phyloP scores from a whole-genome alignment of 148 eudicot genomes.

The Heliosperma pusillum region DNA sequence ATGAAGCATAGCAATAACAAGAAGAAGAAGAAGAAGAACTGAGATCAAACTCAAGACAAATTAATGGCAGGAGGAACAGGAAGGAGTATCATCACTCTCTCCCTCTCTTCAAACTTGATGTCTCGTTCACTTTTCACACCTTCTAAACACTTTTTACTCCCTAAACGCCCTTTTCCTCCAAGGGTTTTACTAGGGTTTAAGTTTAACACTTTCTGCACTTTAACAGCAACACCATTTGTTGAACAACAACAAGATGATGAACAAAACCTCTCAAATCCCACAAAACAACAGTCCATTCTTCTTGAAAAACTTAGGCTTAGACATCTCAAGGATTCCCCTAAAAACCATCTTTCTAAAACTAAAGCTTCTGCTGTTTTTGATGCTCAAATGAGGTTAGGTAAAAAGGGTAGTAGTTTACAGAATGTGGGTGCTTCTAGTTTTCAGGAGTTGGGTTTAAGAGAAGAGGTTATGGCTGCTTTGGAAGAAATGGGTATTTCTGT shows the following conservation, averaged over 20 bases:
- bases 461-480: slow-evolving; percentile 70
- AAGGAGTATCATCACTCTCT: slow-evolving; percentile 40
- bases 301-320: slow-evolving; percentile 69
- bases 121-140: slow-evolving; percentile 36
- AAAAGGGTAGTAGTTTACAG: slow-evolving; percentile 17
- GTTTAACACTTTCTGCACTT: slow-evolving; percentile 54
- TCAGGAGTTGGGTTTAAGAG: slow-evolving; percentile 69
- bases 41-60: background rate
- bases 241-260: slow-evolving; percentile 28
- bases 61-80: slow-evolving; percentile 42
- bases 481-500: slow-evolving; percentile 78
- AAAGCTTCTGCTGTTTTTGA: slow-evolving; percentile 9
- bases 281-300: slow-evolving; percentile 74
- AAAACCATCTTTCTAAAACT: slow-evolving; percentile 25
- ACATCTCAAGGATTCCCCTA: slow-evolving; percentile 59
- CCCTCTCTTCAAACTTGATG: slow-evolving; percentile 36
- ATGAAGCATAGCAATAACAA: background rate
- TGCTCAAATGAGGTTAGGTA: slow-evolving; percentile 18
- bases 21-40: background rate
- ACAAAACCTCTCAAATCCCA: slow-evolving; percentile 33
- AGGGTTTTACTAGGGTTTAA: slow-evolving; percentile 46
- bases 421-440: slow-evolving; percentile 31
- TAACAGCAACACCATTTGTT: slow-evolving; percentile 7
- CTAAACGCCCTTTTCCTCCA: slow-evolving; percentile 25
- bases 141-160: slow-evolving; percentile 27